Evolutionary conservation across 1,284 basidiomycete species (phyloP).

Genomic region (Inonotus hispidus): DNA sequence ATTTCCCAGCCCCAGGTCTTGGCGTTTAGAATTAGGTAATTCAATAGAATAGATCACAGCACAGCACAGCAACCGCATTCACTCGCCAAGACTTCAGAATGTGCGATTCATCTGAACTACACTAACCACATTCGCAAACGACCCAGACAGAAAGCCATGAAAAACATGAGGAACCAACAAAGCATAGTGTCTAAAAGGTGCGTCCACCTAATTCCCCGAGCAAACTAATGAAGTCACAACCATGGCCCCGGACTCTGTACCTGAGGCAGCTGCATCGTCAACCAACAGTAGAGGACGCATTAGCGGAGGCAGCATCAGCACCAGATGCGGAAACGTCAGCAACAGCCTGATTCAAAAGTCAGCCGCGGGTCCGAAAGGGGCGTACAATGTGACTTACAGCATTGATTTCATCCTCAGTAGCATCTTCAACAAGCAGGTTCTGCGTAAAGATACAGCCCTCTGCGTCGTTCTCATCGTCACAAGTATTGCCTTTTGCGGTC

Average conservation of each 20-base stretch:
- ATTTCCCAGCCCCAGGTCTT: background rate
- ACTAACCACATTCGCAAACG: background rate
- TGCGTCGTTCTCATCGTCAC: slow-evolving; percentile 46
- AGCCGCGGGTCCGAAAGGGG: background rate
- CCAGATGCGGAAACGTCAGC: slow-evolving; percentile 11
- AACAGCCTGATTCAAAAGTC: slow-evolving; percentile 16
- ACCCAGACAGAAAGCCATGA: background rate
- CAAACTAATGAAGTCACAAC: background rate
- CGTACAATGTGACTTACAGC: background rate
- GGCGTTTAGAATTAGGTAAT: background rate
- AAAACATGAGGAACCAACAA: background rate
- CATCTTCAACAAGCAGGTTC: slow-evolving; percentile 53
- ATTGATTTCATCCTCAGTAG: slow-evolving; percentile 53
- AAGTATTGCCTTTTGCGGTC: slow-evolving; percentile 48
- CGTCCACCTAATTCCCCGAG: background rate
- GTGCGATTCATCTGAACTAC: slow-evolving; percentile 10
- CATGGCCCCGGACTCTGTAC: background rate
- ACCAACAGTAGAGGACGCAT: slow-evolving; percentile 11
- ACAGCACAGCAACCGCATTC: background rate
- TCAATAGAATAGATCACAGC: background rate
- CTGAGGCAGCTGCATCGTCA: background rate
- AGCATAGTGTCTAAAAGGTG: too few relatives aligned
- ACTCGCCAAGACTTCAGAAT: background rate
- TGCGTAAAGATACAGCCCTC: slow-evolving; percentile 61
- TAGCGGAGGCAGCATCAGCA: slow-evolving; percentile 22